Evolutionary conservation across 164 flowering plant genomes (phyloP).

Genomic region (Tetrastigma voinierianum): DNA sequence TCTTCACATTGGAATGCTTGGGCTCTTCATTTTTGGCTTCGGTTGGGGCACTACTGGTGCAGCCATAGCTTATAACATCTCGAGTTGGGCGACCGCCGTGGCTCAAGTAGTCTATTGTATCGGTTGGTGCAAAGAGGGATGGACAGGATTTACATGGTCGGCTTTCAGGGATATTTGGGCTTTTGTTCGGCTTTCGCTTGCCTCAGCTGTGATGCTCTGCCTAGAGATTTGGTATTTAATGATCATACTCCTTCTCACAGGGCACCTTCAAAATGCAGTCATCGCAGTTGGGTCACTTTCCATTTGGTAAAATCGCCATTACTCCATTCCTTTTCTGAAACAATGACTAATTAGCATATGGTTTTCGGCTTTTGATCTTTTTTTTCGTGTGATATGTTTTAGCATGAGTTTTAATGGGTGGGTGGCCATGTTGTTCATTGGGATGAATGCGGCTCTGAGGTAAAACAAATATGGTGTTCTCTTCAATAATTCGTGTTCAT

Average conservation of each 20-base stretch:
- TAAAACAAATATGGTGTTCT: slow-evolving; percentile 7
- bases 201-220: slow-evolving; percentile 84
- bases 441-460: slow-evolving; percentile 69
- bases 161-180: slow-evolving; percentile 56
- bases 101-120: slow-evolving; percentile 46
- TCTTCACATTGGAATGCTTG: slow-evolving; percentile 25
- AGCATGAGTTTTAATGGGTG: slow-evolving; percentile 54
- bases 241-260: slow-evolving; percentile 62
- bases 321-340: slow-evolving; percentile 2
- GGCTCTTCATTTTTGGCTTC: slow-evolving; percentile 38
- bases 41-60: slow-evolving; percentile 52
- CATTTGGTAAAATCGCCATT: slow-evolving; percentile 43
- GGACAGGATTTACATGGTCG: slow-evolving; percentile 49
- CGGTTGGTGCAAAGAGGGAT: slow-evolving; percentile 52
- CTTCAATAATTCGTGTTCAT: not conserved
- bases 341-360: not conserved
- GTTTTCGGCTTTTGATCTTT: not conserved
- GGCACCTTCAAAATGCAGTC: slow-evolving; percentile 67
- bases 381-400: slow-evolving; percentile 4
- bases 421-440: slow-evolving; percentile 56
- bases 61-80: slow-evolving; percentile 43
- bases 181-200: slow-evolving; percentile 59
- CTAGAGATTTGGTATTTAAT: slow-evolving; percentile 87
- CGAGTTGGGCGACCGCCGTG: slow-evolving; percentile 31
- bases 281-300: slow-evolving; percentile 56